Percentiles rank a stretch among this genome's conserved stretches.
Evolutionary conservation across 306 rosid species (phyloP).

Genomic region (Pueraria montana): DNA sequence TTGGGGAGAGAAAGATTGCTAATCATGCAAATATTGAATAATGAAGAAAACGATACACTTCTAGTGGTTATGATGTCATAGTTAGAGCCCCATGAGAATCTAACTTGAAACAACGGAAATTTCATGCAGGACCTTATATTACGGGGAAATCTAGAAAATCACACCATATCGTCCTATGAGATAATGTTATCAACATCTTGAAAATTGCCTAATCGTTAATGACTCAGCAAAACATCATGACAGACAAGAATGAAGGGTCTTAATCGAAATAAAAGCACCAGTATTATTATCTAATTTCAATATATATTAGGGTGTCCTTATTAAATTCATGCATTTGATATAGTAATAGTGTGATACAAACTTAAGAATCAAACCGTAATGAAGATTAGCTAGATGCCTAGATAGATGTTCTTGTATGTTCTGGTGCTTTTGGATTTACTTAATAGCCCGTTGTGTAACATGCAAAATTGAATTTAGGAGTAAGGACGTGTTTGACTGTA

Average conservation of each 20-base stretch:
- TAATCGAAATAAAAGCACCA: slow-evolving; percentile 4
- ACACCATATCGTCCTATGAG: slow-evolving; percentile 40
- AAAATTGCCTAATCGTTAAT: slow-evolving; percentile 33
- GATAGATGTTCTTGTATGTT: too few species aligned
- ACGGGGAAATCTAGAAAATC: slow-evolving; percentile 42
- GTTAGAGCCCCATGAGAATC: slow-evolving; percentile 48
- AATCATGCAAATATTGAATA: neutral
- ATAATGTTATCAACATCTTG: slow-evolving; percentile 30
- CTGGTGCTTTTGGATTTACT: too few species aligned
- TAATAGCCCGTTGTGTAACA: too few species aligned
- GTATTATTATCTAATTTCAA: slow-evolving; percentile 20
- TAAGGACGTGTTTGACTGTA: too few species aligned
- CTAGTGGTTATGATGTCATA: neutral
- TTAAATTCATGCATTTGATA: neutral
- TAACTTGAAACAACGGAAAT: slow-evolving; percentile 23
- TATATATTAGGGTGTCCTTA: slow-evolving; percentile 20
- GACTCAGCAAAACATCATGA: slow-evolving; percentile 10
- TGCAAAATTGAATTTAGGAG: too few species aligned
- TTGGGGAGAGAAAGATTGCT: neutral
- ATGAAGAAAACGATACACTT: neutral
- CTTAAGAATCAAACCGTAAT: neutral
- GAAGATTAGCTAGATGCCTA: neutral
- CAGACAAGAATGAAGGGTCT: slow-evolving; percentile 22
- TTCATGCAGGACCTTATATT: slow-evolving; percentile 39
- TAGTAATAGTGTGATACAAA: neutral